phyloP scores from a whole-genome alignment of 345 rosid genomes.

The Stellera chamaejasme region DNA sequence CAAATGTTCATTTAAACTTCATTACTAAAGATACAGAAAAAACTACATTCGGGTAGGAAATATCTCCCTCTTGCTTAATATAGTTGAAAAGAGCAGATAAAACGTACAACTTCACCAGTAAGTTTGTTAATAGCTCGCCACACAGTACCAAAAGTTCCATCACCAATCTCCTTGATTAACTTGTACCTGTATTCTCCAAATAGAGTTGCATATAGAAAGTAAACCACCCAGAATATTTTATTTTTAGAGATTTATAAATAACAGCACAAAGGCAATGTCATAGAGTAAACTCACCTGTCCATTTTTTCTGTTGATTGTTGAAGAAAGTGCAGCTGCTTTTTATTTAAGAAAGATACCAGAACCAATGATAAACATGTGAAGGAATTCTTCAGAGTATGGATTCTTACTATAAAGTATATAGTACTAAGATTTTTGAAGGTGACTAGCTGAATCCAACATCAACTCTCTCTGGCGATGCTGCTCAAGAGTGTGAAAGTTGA shows the following conservation, averaged over 20 bases:
- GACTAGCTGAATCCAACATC: conserved; percentile 30
- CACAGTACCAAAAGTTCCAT: conserved; percentile 94
- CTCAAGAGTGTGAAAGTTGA: conserved; percentile 18
- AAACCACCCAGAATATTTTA: neutral
- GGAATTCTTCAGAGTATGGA: conserved; percentile 23
- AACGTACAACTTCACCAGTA: conserved; percentile 86
- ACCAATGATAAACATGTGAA: conserved; percentile 26
- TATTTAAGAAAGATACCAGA: conserved; percentile 31
- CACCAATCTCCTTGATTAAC: conserved; percentile 86
- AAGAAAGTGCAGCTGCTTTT: conserved; percentile 33
- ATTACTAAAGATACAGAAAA: neutral
- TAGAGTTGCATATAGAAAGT: conserved; percentile 1
- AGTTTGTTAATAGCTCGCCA: conserved; percentile 77
- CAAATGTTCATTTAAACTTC: neutral
- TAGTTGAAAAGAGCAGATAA: conserved; percentile 3
- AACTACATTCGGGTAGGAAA: neutral
- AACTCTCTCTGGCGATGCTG: conserved; percentile 20
- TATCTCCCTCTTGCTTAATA: neutral
- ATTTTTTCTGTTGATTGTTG: conserved; percentile 25
- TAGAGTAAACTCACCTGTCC: conserved; percentile 62
- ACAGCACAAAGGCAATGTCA: neutral
- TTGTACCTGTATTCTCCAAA: conserved; percentile 46
- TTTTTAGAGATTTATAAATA: neutral
- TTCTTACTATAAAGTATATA: conserved; percentile 17
- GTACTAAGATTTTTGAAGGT: conserved; percentile 15